phyloP scores from a whole-genome alignment of 148 eudicot species.

The Rhododendron vialii region DNA sequence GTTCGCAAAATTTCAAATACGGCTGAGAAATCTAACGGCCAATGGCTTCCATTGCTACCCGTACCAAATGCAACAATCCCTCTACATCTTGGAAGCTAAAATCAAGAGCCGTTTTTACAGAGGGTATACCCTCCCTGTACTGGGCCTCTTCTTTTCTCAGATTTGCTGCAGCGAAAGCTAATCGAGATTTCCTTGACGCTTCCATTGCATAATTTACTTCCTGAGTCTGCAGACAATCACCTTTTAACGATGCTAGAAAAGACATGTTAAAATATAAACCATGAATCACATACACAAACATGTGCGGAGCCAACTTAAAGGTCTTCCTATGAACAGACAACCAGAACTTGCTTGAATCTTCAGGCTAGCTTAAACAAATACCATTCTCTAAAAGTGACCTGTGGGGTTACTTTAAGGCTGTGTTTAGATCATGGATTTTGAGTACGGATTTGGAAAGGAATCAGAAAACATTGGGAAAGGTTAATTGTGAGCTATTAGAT shows the following conservation, averaged over 20 bases:
- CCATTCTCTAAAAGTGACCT: not conserved
- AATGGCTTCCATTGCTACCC: constrained; percentile 79
- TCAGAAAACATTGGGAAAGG: not conserved
- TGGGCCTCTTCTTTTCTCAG: constrained; percentile 34
- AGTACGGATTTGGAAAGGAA: not conserved
- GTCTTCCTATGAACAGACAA: not conserved
- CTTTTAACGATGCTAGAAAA: constrained; percentile 9
- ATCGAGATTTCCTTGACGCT: constrained; percentile 83
- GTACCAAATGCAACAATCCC: constrained; percentile 70
- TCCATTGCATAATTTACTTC: constrained; percentile 88
- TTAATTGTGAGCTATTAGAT: not conserved
- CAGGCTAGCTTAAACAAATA: not conserved
- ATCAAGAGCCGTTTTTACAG: constrained; percentile 81
- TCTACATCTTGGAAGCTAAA: constrained; percentile 89
- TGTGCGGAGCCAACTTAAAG: not conserved
- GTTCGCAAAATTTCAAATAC: not conserved
- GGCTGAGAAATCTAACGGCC: constrained; percentile 28
- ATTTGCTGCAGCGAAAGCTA: constrained; percentile 69
- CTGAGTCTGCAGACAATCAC: constrained; percentile 57
- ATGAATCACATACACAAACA: not conserved
- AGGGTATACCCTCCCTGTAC: constrained; percentile 41
- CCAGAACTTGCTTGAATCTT: not conserved
- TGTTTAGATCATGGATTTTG: not conserved
- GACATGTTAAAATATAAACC: not conserved
- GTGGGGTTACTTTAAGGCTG: not conserved